Evolutionary conservation across 441 rosid species (phyloP).

Genomic region (Eruca vesicaria): DNA sequence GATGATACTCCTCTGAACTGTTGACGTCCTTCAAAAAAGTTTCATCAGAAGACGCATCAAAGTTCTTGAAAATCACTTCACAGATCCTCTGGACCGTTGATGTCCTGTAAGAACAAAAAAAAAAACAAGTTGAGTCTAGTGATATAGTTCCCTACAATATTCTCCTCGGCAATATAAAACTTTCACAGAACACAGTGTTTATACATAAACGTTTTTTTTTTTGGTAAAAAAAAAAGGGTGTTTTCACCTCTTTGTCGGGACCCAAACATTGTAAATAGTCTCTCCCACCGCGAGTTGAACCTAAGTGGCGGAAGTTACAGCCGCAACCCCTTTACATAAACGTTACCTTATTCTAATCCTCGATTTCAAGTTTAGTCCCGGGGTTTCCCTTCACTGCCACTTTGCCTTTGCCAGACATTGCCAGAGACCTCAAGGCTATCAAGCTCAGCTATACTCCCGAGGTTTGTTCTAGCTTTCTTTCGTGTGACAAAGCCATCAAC

Average conservation of each 20-base stretch:
- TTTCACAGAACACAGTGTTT: too few species aligned
- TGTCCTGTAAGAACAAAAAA: slow-evolving; percentile 41
- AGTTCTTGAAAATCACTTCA: slow-evolving; percentile 13
- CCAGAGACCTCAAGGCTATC: slow-evolving; percentile 78
- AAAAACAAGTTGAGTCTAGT: too few species aligned
- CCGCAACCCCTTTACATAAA: too few species aligned
- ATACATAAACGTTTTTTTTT: too few species aligned
- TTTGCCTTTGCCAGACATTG: slow-evolving; percentile 75
- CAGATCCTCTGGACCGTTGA: slow-evolving; percentile 58
- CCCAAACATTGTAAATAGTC: too few species aligned
- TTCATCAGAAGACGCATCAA: slow-evolving; percentile 1
- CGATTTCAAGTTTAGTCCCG: slow-evolving; percentile 63
- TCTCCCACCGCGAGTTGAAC: too few species aligned
- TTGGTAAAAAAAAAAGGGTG: too few species aligned
- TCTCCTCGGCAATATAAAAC: slow-evolving; percentile 41
- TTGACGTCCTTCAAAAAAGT: background rate
- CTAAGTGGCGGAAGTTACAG: too few species aligned
- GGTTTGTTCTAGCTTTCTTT: too few species aligned
- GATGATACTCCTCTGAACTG: too few species aligned
- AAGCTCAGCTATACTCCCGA: slow-evolving; percentile 26
- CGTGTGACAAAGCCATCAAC: too few species aligned
- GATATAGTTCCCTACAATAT: background rate
- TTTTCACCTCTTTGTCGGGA: too few species aligned
- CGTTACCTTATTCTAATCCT: slow-evolving; percentile 8
- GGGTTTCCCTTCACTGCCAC: slow-evolving; percentile 59